A percentile compares a stretch with the other conserved stretches of the same genome.
Conservation (phyloP, 352 stramenopile species). For the Pythium oligandrum region DNA sequence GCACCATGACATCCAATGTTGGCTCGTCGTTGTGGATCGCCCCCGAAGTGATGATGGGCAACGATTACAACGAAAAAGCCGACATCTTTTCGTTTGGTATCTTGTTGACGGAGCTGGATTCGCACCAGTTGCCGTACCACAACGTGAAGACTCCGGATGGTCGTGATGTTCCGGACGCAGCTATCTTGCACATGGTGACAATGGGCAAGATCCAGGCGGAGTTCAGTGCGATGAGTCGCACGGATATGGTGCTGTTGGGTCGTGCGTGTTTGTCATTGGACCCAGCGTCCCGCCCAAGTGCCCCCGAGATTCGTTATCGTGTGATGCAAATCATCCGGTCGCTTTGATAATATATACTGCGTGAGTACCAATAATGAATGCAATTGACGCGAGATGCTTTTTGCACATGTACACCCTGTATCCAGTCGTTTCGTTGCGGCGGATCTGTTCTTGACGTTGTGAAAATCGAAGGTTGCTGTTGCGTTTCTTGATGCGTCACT, state of each 20-base stretch:
- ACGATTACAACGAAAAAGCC: conserved; percentile 26
- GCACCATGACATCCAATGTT: conserved; percentile 42
- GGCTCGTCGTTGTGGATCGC: conserved; percentile 52
- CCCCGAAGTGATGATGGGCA: conserved; percentile 32
- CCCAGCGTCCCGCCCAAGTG: conserved; percentile 19
- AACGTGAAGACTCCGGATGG: conserved; percentile 19
- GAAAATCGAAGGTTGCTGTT: too few species aligned
- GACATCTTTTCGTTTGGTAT: conserved; percentile 20
- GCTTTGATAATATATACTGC: too few species aligned
- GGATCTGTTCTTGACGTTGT: too few species aligned
- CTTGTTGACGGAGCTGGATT: conserved; percentile 17
- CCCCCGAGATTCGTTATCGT: conserved; percentile 11
- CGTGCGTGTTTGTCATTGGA: conserved; percentile 24
- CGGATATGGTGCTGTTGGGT: conserved; percentile 23
- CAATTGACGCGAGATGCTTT: too few species aligned
- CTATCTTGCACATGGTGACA: conserved; percentile 27
- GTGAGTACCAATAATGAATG: too few species aligned
- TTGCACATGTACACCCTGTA: too few species aligned
- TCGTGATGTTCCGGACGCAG: conserved; percentile 18
- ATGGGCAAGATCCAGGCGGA: conserved; percentile 24
- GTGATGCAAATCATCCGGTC: conserved; percentile 9
- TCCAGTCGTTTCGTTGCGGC: too few species aligned
- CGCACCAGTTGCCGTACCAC: conserved; percentile 18
- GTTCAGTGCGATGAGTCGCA: conserved; percentile 18
- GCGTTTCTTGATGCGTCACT: too few species aligned